Conservation (phyloP, 2,329 filamentous ascomycete species). For the Taxawa tesnikishii region DNA sequence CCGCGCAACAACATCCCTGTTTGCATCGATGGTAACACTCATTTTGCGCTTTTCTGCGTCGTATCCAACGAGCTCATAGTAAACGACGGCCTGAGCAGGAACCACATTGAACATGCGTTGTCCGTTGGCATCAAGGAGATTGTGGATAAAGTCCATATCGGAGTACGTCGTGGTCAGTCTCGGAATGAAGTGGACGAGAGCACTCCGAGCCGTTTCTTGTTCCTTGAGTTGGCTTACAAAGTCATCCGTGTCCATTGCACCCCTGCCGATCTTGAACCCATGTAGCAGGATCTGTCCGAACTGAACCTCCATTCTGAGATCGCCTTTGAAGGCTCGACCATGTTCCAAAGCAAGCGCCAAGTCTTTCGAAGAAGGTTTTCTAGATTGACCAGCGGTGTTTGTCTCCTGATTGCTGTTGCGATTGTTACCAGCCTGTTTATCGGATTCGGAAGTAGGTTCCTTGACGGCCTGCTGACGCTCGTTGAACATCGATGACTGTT, state of each 20-base stretch:
- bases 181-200: conserved; percentile 1
- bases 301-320: conserved; percentile 6
- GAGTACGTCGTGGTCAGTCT: conserved; percentile 5
- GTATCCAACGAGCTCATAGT: conserved; percentile 8
- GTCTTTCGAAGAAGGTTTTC: conserved; percentile 1
- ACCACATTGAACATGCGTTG: conserved; percentile 3
- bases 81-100: not conserved
- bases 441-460: too few relatives aligned
- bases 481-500: too few relatives aligned
- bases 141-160: too few relatives aligned
- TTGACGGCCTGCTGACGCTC: too few relatives aligned
- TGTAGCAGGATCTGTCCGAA: conserved; percentile 3
- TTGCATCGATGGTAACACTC: conserved; percentile 3
- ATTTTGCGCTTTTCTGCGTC: conserved; percentile 4
- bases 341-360: conserved; percentile 3
- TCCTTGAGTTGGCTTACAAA: not conserved
- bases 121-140: conserved; percentile 2
- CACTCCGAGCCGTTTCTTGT: not conserved
- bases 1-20: not conserved
- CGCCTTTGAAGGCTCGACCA: conserved; percentile 5
- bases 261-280: not conserved
- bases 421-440: too few relatives aligned
- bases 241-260: not conserved
- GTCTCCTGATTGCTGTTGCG: too few relatives aligned
- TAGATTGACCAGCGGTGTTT: too few relatives aligned